Evolutionary conservation across 2,329 filamentous ascomycete genomes (phyloP), one percentile per base, ranked within the genome.

Genomic region (Drechslerella coelobrocha): DNA sequence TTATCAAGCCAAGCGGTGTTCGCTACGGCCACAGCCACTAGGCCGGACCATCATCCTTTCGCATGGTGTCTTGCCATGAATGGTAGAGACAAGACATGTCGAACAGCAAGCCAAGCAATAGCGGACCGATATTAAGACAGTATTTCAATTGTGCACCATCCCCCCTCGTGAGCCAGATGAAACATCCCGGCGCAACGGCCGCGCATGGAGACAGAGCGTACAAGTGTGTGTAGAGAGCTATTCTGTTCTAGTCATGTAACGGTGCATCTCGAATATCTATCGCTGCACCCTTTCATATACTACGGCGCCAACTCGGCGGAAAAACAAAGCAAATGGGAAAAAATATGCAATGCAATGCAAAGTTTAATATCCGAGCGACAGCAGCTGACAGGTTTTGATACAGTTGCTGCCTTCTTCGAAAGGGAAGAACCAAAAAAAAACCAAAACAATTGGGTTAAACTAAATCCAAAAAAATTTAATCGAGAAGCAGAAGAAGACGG

Each of bases 91-190:
- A n/a, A n/a, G n/a, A n/a, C 41, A 19, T 60, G 55, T 61, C 61
- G 29, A 60, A n/a, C 17, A 21, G 41, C 17, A 7, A 27, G 55
- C 43, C 24, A 55, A 19, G 47, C 17, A 68, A 61, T 51, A 68
- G 39, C 43, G 29, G 31, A 61, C 56, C 56, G 63, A 68, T 68
- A 50, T 68, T 61, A 68, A 56, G 63, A 52, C 51, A 43, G 50
- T 45, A 57, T 57, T 50, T 55, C 56, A 51, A 61, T 57, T 52
- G n/a, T 21, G 41, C 19, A 19, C 14, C 41, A 19, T 45, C 41
- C 41, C 41, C 41, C n/a, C n/a, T n/a, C 21, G 41, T 19, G 41
- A 23, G 17, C 41, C 14, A 51, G 26, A 23, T 26, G 45, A 48
- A 59, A 48, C 54, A 53, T 50, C 62, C 62, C 62, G 48, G 62